Evolutionary conservation across 345 rosid species (phyloP), one percentile per base, ranked within the genome.

Genomic region (Syzygium grande): DNA sequence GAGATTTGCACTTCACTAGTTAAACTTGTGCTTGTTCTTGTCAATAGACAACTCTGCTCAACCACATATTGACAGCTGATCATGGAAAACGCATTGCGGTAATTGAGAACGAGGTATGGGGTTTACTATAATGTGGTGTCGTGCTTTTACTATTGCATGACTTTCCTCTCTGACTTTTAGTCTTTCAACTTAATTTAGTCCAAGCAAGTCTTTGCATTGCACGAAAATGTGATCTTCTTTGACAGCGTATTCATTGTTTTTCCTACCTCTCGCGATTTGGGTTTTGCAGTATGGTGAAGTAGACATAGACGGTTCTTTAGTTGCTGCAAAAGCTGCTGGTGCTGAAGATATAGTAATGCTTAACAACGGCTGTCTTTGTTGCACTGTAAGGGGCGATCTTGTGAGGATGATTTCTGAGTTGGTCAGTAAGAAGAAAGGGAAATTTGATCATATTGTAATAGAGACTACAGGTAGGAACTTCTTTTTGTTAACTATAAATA

Each of bases 371-470:
- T 98, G 99, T 88, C 92, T 98, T 41, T 98, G 99, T 89, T 98
- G 99, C 92, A 98, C 99, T 1, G 99, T 98, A 55, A 93, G 99
- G 88, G 99, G 99, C 55, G 99, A 98, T 92, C 98, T 98, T 86
- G 99, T 98, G 85, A 96, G 99, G 92, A 94, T 98, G 99, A 95
- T 96, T 79, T 84, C 95, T 4, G 98, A 95, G 84, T 91, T 98
- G 90, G 99, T 98, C 87, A 92, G 86, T 87, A 94, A 86, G 92
- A 96, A 92, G 95, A 96, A 93, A 92, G 97, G 98, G 80, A 96
- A 90, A 85, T 98, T 98, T 34, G 98, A 98, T 84, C 99, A 98
- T 90, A 96, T 98, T 61, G 95, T 98, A 14, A 96, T 98, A 14
- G 99, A 98, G 92, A 98, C 98, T 22, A 96, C 99, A 89, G 99